Conservation (phyloP, 257 asterid species). For the Gentiana straminea region DNA sequence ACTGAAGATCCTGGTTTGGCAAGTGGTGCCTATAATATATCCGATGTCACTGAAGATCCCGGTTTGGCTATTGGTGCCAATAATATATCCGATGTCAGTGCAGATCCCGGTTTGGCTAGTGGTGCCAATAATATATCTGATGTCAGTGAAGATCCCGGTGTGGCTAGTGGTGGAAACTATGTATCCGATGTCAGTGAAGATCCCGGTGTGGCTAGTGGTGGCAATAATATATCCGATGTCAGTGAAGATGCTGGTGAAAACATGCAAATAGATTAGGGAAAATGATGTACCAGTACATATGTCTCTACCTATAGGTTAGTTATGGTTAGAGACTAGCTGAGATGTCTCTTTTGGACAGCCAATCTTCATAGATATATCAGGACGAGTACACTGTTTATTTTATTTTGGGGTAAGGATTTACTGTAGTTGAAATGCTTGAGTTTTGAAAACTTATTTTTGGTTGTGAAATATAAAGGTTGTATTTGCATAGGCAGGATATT, state of each 20-base stretch:
- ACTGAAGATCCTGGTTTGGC: too few species aligned
- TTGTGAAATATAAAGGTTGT: neutral
- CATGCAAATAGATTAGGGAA: constrained; percentile 11
- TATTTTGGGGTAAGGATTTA: neutral
- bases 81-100: neutral
- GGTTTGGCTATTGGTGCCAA: constrained; percentile 2
- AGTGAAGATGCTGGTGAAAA: constrained; percentile 9
- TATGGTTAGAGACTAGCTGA: neutral
- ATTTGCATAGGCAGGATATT: neutral
- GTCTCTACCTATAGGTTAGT: neutral
- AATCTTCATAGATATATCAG: too few species aligned
- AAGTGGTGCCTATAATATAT: too few species aligned
- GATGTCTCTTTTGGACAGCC: too few species aligned
- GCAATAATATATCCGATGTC: constrained; percentile 2
- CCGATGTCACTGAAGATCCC: too few species aligned
- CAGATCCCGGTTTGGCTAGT: neutral
- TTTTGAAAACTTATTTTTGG: neutral
- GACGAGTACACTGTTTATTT: too few species aligned
- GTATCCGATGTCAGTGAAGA: neutral
- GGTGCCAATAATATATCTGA: constrained; percentile 1
- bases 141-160: neutral
- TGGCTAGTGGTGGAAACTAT: neutral
- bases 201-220: neutral
- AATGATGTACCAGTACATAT: too few species aligned
- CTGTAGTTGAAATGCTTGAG: neutral